Evolutionary conservation across 2,329 filamentous ascomycete genomes (phyloP), one percentile per base, ranked within the genome.

Genomic region (Colletotrichum sp.): DNA sequence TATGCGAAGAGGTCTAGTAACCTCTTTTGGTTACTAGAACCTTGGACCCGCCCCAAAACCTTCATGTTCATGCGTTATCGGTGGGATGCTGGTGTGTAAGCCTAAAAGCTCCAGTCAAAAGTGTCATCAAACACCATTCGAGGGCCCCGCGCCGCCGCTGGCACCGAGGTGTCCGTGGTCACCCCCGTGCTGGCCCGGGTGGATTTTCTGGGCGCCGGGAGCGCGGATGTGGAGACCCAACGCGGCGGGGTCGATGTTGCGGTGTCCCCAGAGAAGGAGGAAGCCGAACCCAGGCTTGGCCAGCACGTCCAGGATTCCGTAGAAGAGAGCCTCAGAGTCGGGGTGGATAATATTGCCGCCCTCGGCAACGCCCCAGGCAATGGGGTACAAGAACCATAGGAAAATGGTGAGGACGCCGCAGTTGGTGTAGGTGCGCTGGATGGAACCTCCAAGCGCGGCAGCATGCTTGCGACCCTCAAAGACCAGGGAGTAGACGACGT

Each of bases 251-350:
- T 91, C 88, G 66, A 94, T 93, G 78, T 89, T 90, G 62, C 91
- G 87, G 81, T 94, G 92, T 2, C 91, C 91, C 84, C 86, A 91
- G 66, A 94, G 84, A 2, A 94, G 86, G 1, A 93, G 80, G 15
- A 87, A 85, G 18, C 91, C 91, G 77, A 94, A 94, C 10, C 90
- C 86, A 0, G 91, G 91, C 84, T 94, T 94, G 8, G 92, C 89
- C 5, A 93, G 76, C 7, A 94, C 82, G 75, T 94, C 93, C 1
- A 95, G 86, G 5, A 94, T 84, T 56, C 92, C 92, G 80, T 94
- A 95, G 81, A 94, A 94, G 74, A 93, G 84, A 13, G 91, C 91
- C 80, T 94, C 93, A 0, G 90, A 91, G 80, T 94, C 93, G 0
- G 91, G 90, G 3, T 92, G 83, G 66, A 94, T 93, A 77, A 93